Evolutionary conservation across 2,329 filamentous ascomycete genomes (phyloP).

Genomic region (Phialophora tarda): DNA sequence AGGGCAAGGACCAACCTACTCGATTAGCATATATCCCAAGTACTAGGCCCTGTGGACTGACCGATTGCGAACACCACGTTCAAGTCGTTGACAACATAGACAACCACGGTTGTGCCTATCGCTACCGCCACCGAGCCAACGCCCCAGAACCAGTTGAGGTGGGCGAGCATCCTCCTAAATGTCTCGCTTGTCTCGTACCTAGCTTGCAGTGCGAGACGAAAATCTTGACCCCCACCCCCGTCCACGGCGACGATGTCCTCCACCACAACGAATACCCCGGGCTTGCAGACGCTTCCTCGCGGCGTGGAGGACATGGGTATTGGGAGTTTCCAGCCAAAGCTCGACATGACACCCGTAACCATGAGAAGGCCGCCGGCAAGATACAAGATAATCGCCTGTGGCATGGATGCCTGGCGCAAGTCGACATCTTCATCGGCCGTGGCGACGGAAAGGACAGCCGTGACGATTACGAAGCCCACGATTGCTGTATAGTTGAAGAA

Average conservation of each 20-base stretch:
- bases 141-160: constrained; percentile 12
- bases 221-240: constrained; percentile 2
- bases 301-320: constrained; percentile 5
- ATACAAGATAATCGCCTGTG: constrained; percentile 4
- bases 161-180: constrained; percentile 1
- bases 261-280: constrained; percentile 1
- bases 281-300: background rate
- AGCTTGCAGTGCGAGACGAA: background rate
- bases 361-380: constrained; percentile 4
- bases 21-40: constrained; percentile 6
- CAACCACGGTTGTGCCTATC: constrained; percentile 2
- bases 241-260: constrained; percentile 12
- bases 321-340: constrained; percentile 1
- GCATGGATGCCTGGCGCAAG: constrained; percentile 4
- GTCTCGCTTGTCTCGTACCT: constrained; percentile 9
- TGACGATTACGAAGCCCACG: constrained; percentile 3
- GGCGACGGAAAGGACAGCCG: background rate
- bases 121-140: constrained; percentile 3
- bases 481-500: constrained; percentile 9
- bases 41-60: background rate
- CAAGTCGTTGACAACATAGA: constrained; percentile 9
- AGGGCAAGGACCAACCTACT: constrained; percentile 9
- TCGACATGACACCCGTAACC: background rate
- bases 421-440: constrained; percentile 10
- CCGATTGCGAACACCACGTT: constrained; percentile 9